These are phyloP conservation scores for Trichoderma sp. DNA, from an alignment of 2,329 filamentous ascomycete genomes.

Conservation along the genomic window DNA sequence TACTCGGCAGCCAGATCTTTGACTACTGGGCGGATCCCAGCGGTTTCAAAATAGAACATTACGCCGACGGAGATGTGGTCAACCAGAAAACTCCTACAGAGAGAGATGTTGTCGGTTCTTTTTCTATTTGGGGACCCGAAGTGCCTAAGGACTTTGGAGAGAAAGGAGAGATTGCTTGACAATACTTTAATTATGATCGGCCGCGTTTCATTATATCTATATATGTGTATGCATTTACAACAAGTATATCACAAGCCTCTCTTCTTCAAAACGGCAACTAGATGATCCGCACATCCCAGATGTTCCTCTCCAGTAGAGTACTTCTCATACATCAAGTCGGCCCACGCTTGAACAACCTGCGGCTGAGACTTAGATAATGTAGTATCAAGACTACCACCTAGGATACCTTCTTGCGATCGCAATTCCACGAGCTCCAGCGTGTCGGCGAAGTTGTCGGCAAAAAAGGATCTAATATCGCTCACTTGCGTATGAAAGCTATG, in stretches of 20 bases:
- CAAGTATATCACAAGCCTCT: background rate
- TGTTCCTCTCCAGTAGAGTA: background rate
- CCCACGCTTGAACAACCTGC: background rate
- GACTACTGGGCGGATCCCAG: conserved; percentile 50
- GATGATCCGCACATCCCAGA: background rate
- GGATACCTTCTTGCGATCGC: background rate
- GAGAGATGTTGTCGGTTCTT: conserved; percentile 1
- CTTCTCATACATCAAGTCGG: background rate
- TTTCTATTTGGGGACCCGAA: conserved; percentile 26
- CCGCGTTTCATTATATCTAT: no score
- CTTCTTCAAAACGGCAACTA: background rate
- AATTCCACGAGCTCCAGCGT: background rate
- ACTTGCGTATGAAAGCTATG: background rate
- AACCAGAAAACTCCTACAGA: conserved; percentile 46
- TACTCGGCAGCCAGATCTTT: conserved; percentile 60
- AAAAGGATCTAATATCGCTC: background rate
- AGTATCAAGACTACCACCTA: background rate
- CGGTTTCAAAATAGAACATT: conserved; percentile 55
- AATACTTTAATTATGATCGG: no score
- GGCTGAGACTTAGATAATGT: background rate
- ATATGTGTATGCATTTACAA: no score
- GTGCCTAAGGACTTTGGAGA: conserved; percentile 18
- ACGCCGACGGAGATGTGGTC: conserved; percentile 61
- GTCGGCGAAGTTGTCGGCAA: background rate
- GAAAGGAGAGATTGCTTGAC: background rate